A percentile compares a stretch with the other conserved stretches of the same genome.
Conservation (phyloP, 805 yeast genomes). For the Groenewaldozyma tartarivorans region DNA sequence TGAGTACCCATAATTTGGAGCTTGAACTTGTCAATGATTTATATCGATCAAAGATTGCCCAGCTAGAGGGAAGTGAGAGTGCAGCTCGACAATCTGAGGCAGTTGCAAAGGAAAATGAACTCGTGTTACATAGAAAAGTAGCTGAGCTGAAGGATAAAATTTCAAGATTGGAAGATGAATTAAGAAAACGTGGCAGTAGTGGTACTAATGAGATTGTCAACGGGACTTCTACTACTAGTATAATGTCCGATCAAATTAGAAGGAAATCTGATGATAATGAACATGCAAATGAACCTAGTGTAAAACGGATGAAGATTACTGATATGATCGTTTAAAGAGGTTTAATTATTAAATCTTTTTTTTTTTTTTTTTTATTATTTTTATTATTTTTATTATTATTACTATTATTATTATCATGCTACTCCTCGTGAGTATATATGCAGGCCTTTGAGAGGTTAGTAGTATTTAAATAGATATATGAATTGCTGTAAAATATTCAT, state of each 20-base stretch:
- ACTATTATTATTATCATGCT: too few relatives aligned
- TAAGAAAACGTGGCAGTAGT: neutral
- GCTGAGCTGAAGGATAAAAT: slow-evolving; percentile 11
- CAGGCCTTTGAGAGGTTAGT: too few relatives aligned
- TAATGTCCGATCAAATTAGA: too few relatives aligned
- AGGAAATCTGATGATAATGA: too few relatives aligned
- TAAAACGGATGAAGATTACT: neutral
- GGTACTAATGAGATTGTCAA: neutral
- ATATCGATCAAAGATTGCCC: slow-evolving; percentile 72
- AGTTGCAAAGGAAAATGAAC: slow-evolving; percentile 13
- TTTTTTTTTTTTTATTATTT: too few relatives aligned
- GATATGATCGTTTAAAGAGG: too few relatives aligned
- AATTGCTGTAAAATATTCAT: too few relatives aligned
- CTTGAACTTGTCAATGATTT: slow-evolving; percentile 85
- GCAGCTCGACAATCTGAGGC: slow-evolving; percentile 22
- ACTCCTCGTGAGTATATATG: too few relatives aligned
- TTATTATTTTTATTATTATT: too few relatives aligned
- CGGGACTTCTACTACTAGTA: too few relatives aligned
- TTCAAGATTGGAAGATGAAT: neutral
- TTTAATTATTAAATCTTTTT: too few relatives aligned
- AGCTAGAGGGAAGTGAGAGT: slow-evolving; percentile 51
- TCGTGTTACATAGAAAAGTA: slow-evolving; percentile 12
- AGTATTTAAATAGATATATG: too few relatives aligned
- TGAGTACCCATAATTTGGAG: slow-evolving; percentile 78
- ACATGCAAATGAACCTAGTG: neutral